phyloP scores from a whole-genome alignment of 257 asterid species.

The Cordia subcordata region DNA sequence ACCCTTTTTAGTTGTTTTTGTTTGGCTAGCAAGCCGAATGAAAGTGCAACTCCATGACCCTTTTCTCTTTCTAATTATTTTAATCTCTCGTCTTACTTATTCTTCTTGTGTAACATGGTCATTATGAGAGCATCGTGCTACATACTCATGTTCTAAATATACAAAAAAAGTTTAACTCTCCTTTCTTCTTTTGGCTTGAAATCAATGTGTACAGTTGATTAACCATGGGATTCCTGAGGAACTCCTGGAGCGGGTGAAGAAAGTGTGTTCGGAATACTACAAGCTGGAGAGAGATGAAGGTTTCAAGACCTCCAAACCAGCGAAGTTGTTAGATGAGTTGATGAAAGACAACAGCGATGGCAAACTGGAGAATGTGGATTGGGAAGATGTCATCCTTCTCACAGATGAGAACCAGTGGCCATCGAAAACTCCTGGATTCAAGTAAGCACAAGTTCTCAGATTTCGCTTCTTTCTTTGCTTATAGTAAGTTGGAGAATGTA shows the following conservation, averaged over 20 bases:
- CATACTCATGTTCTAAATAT: too few relatives aligned
- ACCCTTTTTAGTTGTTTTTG: too few relatives aligned
- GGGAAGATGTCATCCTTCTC: slow-evolving; percentile 89
- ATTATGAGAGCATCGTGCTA: too few relatives aligned
- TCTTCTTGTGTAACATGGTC: too few relatives aligned
- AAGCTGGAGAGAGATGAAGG: slow-evolving; percentile 49
- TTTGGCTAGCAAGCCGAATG: too few relatives aligned
- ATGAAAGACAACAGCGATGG: slow-evolving; percentile 34
- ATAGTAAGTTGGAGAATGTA: too few relatives aligned
- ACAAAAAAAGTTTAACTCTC: too few relatives aligned
- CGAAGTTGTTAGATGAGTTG: slow-evolving; percentile 39
- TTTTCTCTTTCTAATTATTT: too few relatives aligned
- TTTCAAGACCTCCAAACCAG: slow-evolving; percentile 55
- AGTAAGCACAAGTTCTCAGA: slow-evolving; percentile 23
- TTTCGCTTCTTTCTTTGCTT: too few relatives aligned
- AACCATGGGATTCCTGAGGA: slow-evolving; percentile 77
- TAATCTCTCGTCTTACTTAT: too few relatives aligned
- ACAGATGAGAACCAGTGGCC: slow-evolving; percentile 75
- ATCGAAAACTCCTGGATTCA: slow-evolving; percentile 41
- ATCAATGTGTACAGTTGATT: slow-evolving; percentile 37
- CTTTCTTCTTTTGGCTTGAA: too few relatives aligned
- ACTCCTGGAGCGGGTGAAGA: slow-evolving; percentile 71
- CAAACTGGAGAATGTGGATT: slow-evolving; percentile 53
- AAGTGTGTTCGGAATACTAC: slow-evolving; percentile 53
- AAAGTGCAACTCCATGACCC: too few relatives aligned